Percentiles rank a stretch among this genome's conserved stretches.
Evolutionary conservation across 768 basidiomycete species (phyloP).

Genomic region (Mycena kentingensis): DNA sequence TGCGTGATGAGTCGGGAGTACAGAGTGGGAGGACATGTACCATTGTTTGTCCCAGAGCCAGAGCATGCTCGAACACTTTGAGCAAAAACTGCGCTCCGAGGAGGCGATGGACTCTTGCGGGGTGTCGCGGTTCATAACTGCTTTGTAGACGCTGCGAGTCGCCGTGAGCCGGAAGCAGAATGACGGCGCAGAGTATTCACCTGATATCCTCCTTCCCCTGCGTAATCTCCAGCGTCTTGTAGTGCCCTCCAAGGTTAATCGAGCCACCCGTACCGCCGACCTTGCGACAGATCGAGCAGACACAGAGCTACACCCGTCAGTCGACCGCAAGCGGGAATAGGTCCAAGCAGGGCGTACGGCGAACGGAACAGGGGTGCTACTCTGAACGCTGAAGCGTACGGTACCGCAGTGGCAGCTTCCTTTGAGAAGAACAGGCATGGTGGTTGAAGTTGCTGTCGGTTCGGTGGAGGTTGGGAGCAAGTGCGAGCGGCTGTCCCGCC

Average conservation of each 20-base stretch:
- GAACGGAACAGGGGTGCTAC: constrained; percentile 64
- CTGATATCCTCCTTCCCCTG: constrained; percentile 55
- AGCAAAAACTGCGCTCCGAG: constrained; percentile 67
- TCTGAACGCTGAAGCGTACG: constrained; percentile 47
- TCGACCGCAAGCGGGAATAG: background rate
- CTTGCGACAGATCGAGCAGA: constrained; percentile 73
- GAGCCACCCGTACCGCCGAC: constrained; percentile 67
- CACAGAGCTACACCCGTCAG: constrained; percentile 45
- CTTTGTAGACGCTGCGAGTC: constrained; percentile 56
- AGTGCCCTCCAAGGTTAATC: constrained; percentile 63
- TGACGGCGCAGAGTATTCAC: constrained; percentile 40
- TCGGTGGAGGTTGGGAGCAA: background rate
- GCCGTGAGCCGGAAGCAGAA: background rate
- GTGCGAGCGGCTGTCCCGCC: too few species aligned
- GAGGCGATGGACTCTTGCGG: constrained; percentile 45
- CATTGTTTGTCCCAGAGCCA: constrained; percentile 62
- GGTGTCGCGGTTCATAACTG: constrained; percentile 59
- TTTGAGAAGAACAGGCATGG: constrained; percentile 60
- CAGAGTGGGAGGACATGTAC: constrained; percentile 34
- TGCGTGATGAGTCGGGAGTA: constrained; percentile 22
- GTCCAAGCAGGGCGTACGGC: constrained; percentile 41
- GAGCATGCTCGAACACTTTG: constrained; percentile 64
- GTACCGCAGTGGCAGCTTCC: constrained; percentile 59
- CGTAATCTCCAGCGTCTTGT: constrained; percentile 51
- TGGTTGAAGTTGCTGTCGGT: background rate